Evolutionary conservation across 2,329 filamentous ascomycete genomes (phyloP).

Genomic region (Colletotrichum sp.): DNA sequence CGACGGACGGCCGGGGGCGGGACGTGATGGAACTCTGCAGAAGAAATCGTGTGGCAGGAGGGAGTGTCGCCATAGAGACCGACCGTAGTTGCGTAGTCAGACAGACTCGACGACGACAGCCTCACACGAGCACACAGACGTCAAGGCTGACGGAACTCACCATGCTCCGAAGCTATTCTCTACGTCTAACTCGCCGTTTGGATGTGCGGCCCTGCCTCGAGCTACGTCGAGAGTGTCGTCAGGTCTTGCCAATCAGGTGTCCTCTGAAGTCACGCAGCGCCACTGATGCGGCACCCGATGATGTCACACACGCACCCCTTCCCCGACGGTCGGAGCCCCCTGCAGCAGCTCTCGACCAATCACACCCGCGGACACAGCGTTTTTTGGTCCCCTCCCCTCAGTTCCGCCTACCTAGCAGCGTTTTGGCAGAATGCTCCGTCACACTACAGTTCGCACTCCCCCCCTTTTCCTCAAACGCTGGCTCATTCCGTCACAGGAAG

Average conservation of each 20-base stretch:
- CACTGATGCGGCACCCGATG: slow-evolving; percentile 10
- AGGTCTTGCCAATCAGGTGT: slow-evolving; percentile 12
- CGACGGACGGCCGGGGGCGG: neutral
- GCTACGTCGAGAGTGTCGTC: slow-evolving; percentile 17
- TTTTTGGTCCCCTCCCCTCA: neutral
- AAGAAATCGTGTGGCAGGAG: neutral
- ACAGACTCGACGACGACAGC: neutral
- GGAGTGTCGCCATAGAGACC: neutral
- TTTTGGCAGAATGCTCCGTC: slow-evolving; percentile 16
- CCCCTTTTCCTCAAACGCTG: slow-evolving; percentile 16
- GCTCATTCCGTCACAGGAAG: slow-evolving; percentile 17
- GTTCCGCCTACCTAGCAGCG: neutral
- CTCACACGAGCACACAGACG: slow-evolving; percentile 7
- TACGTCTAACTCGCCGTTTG: neutral
- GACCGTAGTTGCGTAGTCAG: neutral
- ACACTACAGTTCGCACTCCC: neutral
- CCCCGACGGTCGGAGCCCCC: slow-evolving; percentile 5
- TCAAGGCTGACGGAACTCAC: slow-evolving; percentile 18
- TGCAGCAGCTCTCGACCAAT: neutral
- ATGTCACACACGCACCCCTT: slow-evolving; percentile 6
- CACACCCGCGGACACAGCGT: neutral
- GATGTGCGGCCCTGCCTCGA: neutral
- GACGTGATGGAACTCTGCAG: neutral
- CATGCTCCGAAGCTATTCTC: neutral
- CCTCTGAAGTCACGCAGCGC: slow-evolving; percentile 19